Evolutionary conservation across 805 yeast genomes (phyloP), one percentile per base, ranked within the genome.

Genomic region (Candida sphagnicola): DNA sequence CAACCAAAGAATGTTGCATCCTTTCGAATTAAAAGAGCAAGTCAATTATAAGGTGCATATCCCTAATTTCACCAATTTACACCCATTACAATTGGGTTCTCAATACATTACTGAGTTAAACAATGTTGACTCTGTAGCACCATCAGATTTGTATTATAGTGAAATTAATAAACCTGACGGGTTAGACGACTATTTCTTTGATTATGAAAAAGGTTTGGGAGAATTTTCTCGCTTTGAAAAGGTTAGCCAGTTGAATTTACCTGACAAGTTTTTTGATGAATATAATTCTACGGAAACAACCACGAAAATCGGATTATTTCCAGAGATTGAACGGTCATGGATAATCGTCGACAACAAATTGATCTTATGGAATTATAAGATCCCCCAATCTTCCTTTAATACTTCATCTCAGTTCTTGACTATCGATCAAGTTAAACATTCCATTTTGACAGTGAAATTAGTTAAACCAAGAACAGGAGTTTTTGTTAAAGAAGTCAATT

Each of bases 301-400:
- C 34, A 78, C 89, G 28, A 79, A 81, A 42, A 81, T 86, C 79
- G 99, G 99, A 11, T 63, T 89, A 18, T 80, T 93, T 48, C 77
- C 90, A 0, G 89, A 84, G 41, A 73, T 93, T 21, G 76, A 78
- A 44, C 77, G 95, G 42, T 79, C 90, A 11, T 93, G 97, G 96
- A 74, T 91, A 23, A 78, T 84, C 3, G 77, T 82, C 23, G 97
- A 88, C 53, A 82, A 83, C 56, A 83, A 84, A 50, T 68, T 91
- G 50, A 76, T 85, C 24, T 70, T 95, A 17, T 93, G 98, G 98
- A 83, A 89, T 57, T 79, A 82, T 54, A 76, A 74, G 41, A 70
- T 78, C 10, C 71, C 72, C 3, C 72, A 75, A 19, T 74, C 76
- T 16, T 65, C 72, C 10, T 66, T 67, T 43, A 65, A 64, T 47